These are phyloP conservation scores for Pythium rhizo-oryzae DNA, from an alignment of 352 stramenopile genomes.

Conservation along the genomic window DNA sequence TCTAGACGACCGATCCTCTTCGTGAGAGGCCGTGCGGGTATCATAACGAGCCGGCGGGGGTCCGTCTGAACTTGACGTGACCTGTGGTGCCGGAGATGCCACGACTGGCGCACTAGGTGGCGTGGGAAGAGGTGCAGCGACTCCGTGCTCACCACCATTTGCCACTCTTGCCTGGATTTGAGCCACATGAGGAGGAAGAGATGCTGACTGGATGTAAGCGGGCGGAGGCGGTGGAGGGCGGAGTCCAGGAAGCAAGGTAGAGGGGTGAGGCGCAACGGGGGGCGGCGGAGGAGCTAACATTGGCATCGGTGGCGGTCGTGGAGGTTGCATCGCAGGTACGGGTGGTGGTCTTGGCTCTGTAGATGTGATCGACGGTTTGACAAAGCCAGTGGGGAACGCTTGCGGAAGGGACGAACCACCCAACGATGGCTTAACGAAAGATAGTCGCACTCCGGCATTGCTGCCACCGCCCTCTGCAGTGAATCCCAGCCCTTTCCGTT, in stretches of 20 bases:
- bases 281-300: background rate
- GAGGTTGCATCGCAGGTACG: background rate
- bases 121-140: background rate
- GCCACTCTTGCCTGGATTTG: background rate
- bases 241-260: background rate
- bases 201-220: background rate
- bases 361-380: constrained; percentile 22
- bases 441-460: constrained; percentile 8
- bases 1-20: background rate
- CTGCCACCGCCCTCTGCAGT: constrained; percentile 7
- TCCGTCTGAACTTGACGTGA: background rate
- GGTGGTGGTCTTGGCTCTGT: background rate
- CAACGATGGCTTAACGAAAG: constrained; percentile 20
- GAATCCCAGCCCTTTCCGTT: constrained; percentile 78
- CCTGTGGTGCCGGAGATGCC: no score
- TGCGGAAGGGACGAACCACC: background rate
- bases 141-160: background rate
- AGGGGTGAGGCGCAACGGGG: background rate
- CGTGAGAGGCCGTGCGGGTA: background rate
- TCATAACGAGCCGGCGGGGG: background rate
- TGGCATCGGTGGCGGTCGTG: background rate
- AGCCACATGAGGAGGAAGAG: constrained; percentile 3
- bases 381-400: constrained; percentile 31
- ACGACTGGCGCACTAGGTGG: background rate
- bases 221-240: constrained; percentile 7